Evolutionary conservation across 495 filamentous ascomycete species (phyloP).

Genomic region (Aspergillus panamensis): DNA sequence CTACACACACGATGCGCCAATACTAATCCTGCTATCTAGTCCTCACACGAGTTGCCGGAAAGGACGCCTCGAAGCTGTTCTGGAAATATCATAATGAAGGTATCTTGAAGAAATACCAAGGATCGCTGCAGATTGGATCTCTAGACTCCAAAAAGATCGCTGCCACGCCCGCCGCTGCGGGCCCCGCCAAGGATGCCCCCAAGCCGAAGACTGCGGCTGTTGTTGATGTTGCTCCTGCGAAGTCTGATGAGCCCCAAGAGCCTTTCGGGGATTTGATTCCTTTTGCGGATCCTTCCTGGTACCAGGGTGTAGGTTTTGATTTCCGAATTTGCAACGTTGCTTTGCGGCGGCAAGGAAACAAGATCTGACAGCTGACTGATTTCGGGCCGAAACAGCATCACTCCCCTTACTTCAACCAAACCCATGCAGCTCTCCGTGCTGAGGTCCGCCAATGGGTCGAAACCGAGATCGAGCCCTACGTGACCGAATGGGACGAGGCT

Average conservation of each 20-base stretch:
- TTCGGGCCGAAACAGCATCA: constrained; percentile 61
- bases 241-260: constrained; percentile 65
- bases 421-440: constrained; percentile 81
- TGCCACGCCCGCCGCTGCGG: constrained; percentile 45
- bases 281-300: constrained; percentile 91
- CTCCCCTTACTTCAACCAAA: constrained; percentile 92
- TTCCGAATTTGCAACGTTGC: not conserved
- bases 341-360: not conserved
- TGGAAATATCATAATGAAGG: constrained; percentile 99
- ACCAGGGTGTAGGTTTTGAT: constrained; percentile 76
- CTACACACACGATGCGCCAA: not conserved
- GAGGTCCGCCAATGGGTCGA: constrained; percentile 94
- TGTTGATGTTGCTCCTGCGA: constrained; percentile 45
- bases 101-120: constrained; percentile 93
- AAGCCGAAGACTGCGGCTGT: constrained; percentile 50
- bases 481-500: constrained; percentile 95
- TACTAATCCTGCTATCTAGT: constrained; percentile 48
- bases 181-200: constrained; percentile 51
- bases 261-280: constrained; percentile 83
- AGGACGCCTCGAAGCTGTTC: constrained; percentile 97
- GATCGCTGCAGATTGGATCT: constrained; percentile 82
- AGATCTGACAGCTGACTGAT: constrained; percentile 12
- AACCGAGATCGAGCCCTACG: constrained; percentile 81
- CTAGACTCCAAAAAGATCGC: constrained; percentile 76
- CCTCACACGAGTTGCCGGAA: constrained; percentile 86